Conservation (phyloP, 1,284 basidiomycete genomes). For the Apiotrichum veenhuisii region DNA sequence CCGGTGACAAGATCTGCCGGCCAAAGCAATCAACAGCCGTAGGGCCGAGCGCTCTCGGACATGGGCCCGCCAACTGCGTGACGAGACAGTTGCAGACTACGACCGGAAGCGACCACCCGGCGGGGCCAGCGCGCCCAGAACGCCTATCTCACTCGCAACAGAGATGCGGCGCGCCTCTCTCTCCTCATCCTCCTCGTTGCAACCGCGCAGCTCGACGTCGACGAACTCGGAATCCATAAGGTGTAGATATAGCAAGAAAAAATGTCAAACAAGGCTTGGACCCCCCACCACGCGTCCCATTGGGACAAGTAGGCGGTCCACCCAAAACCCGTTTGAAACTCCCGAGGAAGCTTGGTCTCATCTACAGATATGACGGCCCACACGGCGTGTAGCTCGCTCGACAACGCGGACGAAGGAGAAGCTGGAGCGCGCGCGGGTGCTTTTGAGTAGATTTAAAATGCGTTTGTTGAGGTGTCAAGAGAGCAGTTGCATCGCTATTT, state of each 20-base stretch:
- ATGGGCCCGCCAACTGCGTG: no score
- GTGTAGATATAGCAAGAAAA: background rate
- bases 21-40: no score
- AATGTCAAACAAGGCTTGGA: slow-evolving; percentile 42
- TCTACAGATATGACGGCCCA: slow-evolving; percentile 40
- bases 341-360: slow-evolving; percentile 21
- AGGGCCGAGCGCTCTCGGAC: no score
- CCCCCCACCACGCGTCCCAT: slow-evolving; percentile 24
- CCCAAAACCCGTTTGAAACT: slow-evolving; percentile 35
- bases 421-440: slow-evolving; percentile 25
- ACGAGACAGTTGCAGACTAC: no score
- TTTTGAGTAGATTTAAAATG: slow-evolving; percentile 35
- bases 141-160: no score
- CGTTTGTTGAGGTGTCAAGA: slow-evolving; percentile 17
- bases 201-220: no score
- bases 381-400: slow-evolving; percentile 6
- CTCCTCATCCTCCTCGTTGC: no score
- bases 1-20: no score
- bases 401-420: slow-evolving; percentile 21
- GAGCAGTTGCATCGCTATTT: background rate
- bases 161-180: no score
- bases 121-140: no score
- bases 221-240: no score
- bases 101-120: no score
- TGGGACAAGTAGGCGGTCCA: slow-evolving; percentile 28